A percentile compares a stretch with the other conserved stretches of the same genome.
Evolutionary conservation across 805 yeast species (phyloP).

Genomic region (Wickerhamiella australiensis): DNA sequence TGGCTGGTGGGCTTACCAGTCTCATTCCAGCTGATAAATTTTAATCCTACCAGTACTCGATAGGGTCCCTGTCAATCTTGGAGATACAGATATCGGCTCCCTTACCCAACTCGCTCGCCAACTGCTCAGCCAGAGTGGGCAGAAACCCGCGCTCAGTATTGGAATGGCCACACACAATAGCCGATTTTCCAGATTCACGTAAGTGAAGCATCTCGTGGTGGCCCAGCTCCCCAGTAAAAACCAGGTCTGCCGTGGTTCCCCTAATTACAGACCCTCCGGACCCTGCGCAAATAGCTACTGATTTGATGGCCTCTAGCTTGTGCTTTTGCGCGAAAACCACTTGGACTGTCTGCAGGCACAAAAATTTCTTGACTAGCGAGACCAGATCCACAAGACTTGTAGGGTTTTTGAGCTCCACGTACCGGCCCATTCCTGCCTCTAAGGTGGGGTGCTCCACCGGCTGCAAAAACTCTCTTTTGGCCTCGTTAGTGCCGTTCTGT

Average conservation of each 20-base stretch:
- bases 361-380: slow-evolving; percentile 38
- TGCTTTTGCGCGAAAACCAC: slow-evolving; percentile 30
- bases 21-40: too few species aligned
- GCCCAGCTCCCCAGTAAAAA: slow-evolving; percentile 82
- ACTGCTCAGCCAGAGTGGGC: slow-evolving; percentile 38
- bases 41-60: slow-evolving; percentile 31
- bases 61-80: slow-evolving; percentile 53
- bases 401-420: slow-evolving; percentile 39
- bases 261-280: slow-evolving; percentile 72
- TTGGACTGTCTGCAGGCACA: slow-evolving; percentile 49
- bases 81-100: slow-evolving; percentile 39
- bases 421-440: slow-evolving; percentile 72
- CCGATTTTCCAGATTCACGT: slow-evolving; percentile 58
- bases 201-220: slow-evolving; percentile 79
- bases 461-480: slow-evolving; percentile 32
- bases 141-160: slow-evolving; percentile 88
- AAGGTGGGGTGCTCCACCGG: slow-evolving; percentile 32
- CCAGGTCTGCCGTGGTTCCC: slow-evolving; percentile 49
- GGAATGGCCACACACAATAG: slow-evolving; percentile 75
- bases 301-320: slow-evolving; percentile 31
- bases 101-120: slow-evolving; percentile 33
- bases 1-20: too few species aligned
- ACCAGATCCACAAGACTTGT: slow-evolving; percentile 38
- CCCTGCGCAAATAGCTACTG: slow-evolving; percentile 88
- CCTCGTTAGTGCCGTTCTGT: slow-evolving; percentile 21